Evolutionary conservation across 169 alveolate species (phyloP), one percentile per base, ranked within the genome.

Genomic region (Babesia divergens): DNA sequence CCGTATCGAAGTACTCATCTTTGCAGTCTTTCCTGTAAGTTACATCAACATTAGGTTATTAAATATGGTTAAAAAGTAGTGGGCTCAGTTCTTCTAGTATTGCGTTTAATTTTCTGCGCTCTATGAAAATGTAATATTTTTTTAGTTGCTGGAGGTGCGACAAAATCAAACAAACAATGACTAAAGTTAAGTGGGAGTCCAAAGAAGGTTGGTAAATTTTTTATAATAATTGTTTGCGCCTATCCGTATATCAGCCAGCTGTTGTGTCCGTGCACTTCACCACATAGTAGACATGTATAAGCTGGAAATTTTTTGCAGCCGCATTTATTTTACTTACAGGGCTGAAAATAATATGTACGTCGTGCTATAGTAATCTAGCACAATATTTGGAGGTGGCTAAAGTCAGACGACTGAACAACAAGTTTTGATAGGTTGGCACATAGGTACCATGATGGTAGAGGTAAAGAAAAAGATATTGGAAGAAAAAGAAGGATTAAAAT

Each of bases 111-210:
- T 20, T n/a, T 55, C 52, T 11, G 9, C 18, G 16, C 59, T 56
- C 13, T 24, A 11, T 14, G 62, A 55, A 55, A 14, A n/a, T 42
- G 14, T 55, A 58, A 20, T 18, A 18, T n/a, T n/a, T 18, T 3
- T 38, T 11, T 49, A 86, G 92, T 69, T 86, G 92, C 42, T 86
- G 92, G 92, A 53, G 92, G 37, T 86, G 92, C 34, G 92, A 86
- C 67, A 86, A 86, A 64, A 84, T 82, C n/a, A 86, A 86, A 42
- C 92, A 86, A 47, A 82, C 92, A 16, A 82, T 82, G 76, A 84
- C 86, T 13, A 86, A 86, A 70, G 90, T 82, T 20, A 83, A 82
- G 47, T 86, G 92, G 92, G 90, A 86, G 35, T 68, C 92, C 6
- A 28, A 46, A 18, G 92, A 86, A 86, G 92, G 92, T 86, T 14